Conservation (phyloP, 1,139 yeast species). For the Zygoascus sp. region DNA sequence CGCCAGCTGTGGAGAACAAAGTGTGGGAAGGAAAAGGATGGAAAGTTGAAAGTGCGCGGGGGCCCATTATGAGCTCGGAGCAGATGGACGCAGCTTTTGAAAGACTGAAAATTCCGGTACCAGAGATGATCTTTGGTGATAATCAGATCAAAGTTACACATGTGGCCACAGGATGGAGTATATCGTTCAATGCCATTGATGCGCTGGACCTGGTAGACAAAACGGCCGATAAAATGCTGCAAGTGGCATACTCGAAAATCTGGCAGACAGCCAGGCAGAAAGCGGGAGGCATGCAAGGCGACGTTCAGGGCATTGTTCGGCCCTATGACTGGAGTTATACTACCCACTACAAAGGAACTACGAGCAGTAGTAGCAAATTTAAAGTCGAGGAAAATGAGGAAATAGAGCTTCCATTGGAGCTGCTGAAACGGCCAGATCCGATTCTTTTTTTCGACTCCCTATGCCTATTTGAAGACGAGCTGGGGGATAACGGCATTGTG, state of each 20-base stretch:
- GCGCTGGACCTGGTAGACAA: constrained; percentile 67
- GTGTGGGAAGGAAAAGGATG: constrained; percentile 47
- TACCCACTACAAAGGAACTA: constrained; percentile 69
- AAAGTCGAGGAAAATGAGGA: constrained; percentile 19
- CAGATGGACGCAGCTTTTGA: constrained; percentile 71
- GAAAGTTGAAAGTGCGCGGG: constrained; percentile 68
- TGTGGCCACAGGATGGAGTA: constrained; percentile 39
- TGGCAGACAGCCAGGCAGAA: constrained; percentile 66
- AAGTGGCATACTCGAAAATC: constrained; percentile 83
- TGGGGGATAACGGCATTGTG: constrained; percentile 93
- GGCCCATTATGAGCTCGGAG: constrained; percentile 68
- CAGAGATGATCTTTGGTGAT: constrained; percentile 98
- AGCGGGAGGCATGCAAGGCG: constrained; percentile 33
- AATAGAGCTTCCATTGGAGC: constrained; percentile 58
- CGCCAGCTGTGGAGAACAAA: constrained; percentile 4
- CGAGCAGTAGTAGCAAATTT: constrained; percentile 24
- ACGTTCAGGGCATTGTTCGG: constrained; percentile 53
- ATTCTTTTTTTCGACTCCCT: constrained; percentile 86
- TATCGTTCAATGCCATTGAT: constrained; percentile 71
- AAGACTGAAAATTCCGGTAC: constrained; percentile 70
- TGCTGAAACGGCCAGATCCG: constrained; percentile 72
- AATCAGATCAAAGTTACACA: constrained; percentile 54
- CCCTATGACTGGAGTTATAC: constrained; percentile 98
- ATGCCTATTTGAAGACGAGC: constrained; percentile 85
- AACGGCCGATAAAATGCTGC: constrained; percentile 45